Evolutionary conservation across 441 rosid species (phyloP), one percentile per base, ranked within the genome.

Genomic region (Arabidopsis lyrata): DNA sequence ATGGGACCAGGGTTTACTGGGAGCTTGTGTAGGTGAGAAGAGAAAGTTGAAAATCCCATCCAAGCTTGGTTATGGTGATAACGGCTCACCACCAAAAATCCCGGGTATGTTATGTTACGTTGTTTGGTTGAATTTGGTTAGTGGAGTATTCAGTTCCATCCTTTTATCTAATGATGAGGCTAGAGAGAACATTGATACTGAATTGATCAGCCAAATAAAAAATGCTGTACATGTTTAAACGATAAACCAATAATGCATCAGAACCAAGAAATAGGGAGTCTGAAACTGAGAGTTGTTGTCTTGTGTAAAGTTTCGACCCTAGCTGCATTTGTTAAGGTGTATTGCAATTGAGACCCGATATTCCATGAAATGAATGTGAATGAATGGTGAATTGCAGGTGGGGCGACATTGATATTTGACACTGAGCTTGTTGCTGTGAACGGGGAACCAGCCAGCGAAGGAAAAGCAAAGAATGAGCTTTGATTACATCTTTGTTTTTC

Each of bases 1-100:
- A 72, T 94, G 98, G 97, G 98, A 94, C 83, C 98, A 94, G 65
- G 98, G 98, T 71, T 72, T 91, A 47, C 59, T 94, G 60, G 93
- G 96, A 32, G 84, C 83, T 82, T 94, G 98, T 18, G 88, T 91
- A 0, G 96, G 98, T 65, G 95, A 94, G 81, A 91, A 94, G 86
- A 83, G 97, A 67, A 91, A 91, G 85, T 80, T 94, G 75, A 91
- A 94, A 83, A 90, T 94, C 78, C 98, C 96, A 4, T 82, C 97
- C 36, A 90, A 87, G 50, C 95, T 94, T 72, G 98, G 97, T 62
- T 94, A 94, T 60, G 95, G 97, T 39, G 87, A 58, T 5, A 90
- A 81, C 39, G 98, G 98, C 53, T 86, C 97, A 66, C 97, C 98
- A 38, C 98, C 97, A 2, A 90, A 86, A 42, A 94, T 94, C 44